phyloP scores from a whole-genome alignment of 2,329 filamentous ascomycete genomes.

The Pseudogymnoascus sp. region DNA sequence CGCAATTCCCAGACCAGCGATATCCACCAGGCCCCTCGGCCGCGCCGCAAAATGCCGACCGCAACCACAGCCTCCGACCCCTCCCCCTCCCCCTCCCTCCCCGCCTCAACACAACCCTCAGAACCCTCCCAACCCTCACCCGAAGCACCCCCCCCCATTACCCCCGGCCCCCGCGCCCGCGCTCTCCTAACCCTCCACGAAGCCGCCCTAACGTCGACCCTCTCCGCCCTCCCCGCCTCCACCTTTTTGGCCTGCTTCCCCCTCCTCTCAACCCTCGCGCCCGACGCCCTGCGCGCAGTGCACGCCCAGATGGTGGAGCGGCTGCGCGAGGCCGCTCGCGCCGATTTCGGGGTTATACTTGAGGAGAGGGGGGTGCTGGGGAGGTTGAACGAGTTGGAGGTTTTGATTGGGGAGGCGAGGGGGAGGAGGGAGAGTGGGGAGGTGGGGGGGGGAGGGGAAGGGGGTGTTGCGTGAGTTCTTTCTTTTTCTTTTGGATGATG shows the following conservation, averaged over 20 bases:
- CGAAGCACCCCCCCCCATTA: constrained; percentile 17
- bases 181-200: constrained; percentile 47
- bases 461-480: constrained; percentile 7
- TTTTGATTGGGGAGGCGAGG: constrained; percentile 43
- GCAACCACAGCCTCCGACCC: not conserved
- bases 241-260: constrained; percentile 56
- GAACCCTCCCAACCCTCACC: too few relatives aligned
- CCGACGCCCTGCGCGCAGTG: constrained; percentile 43
- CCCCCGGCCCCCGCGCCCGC: constrained; percentile 48
- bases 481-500: constrained; percentile 21
- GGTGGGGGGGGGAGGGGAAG: constrained; percentile 6
- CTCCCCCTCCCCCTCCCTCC: not conserved
- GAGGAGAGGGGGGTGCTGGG: constrained; percentile 43
- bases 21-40: not conserved
- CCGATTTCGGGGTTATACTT: constrained; percentile 50
- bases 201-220: constrained; percentile 43
- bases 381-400: constrained; percentile 51
- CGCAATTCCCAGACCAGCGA: not conserved
- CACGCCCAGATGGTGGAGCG: constrained; percentile 51
- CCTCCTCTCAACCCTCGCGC: constrained; percentile 44
- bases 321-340: constrained; percentile 45
- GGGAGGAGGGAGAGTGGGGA: constrained; percentile 17
- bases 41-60: not conserved
- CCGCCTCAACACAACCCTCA: too few relatives aligned
- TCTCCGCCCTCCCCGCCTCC: constrained; percentile 46